phyloP scores from a whole-genome alignment of 441 rosid genomes.

The Mallotus japonicus region DNA sequence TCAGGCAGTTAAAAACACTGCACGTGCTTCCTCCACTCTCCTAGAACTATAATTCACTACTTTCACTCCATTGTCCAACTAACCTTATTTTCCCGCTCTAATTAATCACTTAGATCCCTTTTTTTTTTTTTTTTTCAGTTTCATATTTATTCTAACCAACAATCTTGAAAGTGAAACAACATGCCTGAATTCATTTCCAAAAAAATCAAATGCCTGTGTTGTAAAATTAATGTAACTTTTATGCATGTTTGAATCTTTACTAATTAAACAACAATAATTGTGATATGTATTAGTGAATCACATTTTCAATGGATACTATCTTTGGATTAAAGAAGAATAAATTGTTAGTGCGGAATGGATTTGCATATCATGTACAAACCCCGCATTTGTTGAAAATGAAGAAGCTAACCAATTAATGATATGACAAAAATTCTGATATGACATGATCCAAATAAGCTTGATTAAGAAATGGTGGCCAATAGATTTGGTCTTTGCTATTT shows the following conservation, averaged over 20 bases:
- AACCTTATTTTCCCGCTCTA: background rate
- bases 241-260: too few species aligned
- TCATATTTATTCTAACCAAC: background rate
- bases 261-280: too few species aligned
- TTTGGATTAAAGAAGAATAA: too few species aligned
- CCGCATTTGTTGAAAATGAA: background rate
- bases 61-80: background rate
- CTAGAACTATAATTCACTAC: background rate
- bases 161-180: background rate
- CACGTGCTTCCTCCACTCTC: constrained; percentile 23
- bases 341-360: background rate
- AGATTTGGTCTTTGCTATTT: background rate
- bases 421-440: background rate
- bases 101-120: background rate
- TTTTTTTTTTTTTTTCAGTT: too few species aligned
- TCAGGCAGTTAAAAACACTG: constrained; percentile 3
- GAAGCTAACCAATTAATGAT: background rate
- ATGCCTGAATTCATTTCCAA: too few species aligned
- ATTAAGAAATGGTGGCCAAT: background rate
- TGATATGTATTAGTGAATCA: background rate
- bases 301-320: background rate
- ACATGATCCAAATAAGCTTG: background rate
- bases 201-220: too few species aligned
- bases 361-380: background rate
- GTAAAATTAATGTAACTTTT: too few species aligned